Evolutionary conservation across 306 rosid species (phyloP).

Genomic region (Ziziphus jujuba): DNA sequence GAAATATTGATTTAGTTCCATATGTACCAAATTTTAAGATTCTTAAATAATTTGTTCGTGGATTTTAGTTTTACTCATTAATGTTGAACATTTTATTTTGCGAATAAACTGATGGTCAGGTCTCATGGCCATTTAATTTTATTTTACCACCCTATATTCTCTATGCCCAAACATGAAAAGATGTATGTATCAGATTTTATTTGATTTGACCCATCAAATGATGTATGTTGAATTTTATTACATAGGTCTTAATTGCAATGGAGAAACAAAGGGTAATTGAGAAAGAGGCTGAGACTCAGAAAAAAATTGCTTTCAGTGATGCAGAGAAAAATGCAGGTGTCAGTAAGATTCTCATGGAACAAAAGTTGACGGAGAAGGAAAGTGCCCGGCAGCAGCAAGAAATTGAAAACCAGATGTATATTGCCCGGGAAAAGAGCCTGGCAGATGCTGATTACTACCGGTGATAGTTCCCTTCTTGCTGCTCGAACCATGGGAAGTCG

Average conservation of each 20-base stretch:
- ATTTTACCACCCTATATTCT: too few relatives aligned
- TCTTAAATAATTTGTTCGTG: neutral
- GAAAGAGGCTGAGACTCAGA: constrained; percentile 82
- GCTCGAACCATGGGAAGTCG: neutral
- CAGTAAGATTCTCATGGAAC: constrained; percentile 90
- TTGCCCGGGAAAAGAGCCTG: constrained; percentile 72
- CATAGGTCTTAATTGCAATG: constrained; percentile 79
- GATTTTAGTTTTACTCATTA: neutral
- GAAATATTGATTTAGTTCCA: neutral
- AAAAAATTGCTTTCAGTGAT: constrained; percentile 94
- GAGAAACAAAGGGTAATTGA: constrained; percentile 79
- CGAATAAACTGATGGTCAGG: neutral
- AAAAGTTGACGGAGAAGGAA: constrained; percentile 71
- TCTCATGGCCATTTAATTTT: neutral
- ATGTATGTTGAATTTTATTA: constrained; percentile 21
- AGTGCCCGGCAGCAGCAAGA: constrained; percentile 68
- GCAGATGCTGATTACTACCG: constrained; percentile 83
- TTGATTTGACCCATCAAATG: neutral
- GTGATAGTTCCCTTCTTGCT: constrained; percentile 37
- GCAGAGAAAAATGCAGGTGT: constrained; percentile 94
- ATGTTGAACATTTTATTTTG: neutral
- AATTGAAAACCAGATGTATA: constrained; percentile 78
- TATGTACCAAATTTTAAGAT: neutral
- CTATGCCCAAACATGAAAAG: too few relatives aligned
- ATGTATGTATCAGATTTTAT: too few relatives aligned